Evolutionary conservation across 2,329 filamentous ascomycete genomes (phyloP), one percentile per base, ranked within the genome.

Genomic region (Alternaria sp.): DNA sequence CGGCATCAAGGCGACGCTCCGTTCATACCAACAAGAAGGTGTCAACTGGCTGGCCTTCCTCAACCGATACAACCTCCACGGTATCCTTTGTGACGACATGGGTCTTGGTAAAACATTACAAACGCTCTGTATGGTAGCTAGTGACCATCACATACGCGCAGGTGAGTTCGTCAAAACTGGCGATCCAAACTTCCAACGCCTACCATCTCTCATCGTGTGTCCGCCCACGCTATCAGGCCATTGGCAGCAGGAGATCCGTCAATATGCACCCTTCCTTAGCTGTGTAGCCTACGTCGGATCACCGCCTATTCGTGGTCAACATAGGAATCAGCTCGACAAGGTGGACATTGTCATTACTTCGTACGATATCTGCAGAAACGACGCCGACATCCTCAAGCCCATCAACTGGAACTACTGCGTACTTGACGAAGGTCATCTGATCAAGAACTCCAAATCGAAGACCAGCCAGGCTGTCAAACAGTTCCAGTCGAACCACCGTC

Each of bases 81-180:
- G 95, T 48, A 97, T 99, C 77, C 91, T 99, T 59, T 99, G 95
- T 75, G 95, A 99, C 72, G 95, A 99, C 77, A 99, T 99, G 95
- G 95, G 95, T 72, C 90, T 99, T 28, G 95, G 95, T 49, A 99
- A 99, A 81, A 99, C 95, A 1, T 81, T 99, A 10, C 95, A 99
- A 77, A 99, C 96, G 0, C 86, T 99, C 23, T 99, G 95, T 78
- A 99, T 99, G 71, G 93, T 99, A 41, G 94, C 95, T 9, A 98
- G 93, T 79, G 95, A 99, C 75, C 95, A 99, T 74, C 94, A 99
- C 76, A 84, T 96, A 73, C 89, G 95, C 60, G 92, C 92, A 0
- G 92, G 97, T 72, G 93, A 98, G 73, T 98, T 90, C 75, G 88
- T 88, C 28, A 92, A 90, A 78, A 96, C 93, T 0, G 85, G 89